Evolutionary conservation across 768 basidiomycete genomes (phyloP).

Genomic region (Boletus insuetus): DNA sequence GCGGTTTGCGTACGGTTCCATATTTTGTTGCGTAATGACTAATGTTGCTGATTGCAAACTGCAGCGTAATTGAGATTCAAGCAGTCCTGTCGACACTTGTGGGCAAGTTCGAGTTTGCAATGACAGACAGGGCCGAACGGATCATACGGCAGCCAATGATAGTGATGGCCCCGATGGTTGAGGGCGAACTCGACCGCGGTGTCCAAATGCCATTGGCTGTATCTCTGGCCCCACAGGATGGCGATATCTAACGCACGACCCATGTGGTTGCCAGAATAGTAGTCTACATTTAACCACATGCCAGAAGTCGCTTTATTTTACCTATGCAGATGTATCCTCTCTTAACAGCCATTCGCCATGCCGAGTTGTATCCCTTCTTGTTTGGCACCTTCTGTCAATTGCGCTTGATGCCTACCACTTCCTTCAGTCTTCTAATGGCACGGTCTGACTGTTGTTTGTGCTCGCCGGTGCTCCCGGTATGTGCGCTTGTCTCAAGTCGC

Average conservation of each 20-base stretch:
- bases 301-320: no score
- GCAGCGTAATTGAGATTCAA: constrained; percentile 48
- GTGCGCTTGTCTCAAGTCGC: no score
- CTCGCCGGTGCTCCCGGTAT: no score
- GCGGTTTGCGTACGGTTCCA: constrained; percentile 23
- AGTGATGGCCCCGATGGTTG: constrained; percentile 34
- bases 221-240: constrained; percentile 11
- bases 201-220: constrained; percentile 28
- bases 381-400: no score
- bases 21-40: background rate
- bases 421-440: no score
- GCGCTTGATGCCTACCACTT: no score
- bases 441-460: no score
- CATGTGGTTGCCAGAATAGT: no score
- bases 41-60: background rate
- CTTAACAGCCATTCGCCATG: no score
- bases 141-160: constrained; percentile 24
- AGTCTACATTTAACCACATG: no score
- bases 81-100: constrained; percentile 55
- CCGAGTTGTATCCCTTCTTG: no score
- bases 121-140: constrained; percentile 12
- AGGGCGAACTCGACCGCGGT: constrained; percentile 30
- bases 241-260: background rate
- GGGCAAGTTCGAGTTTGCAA: constrained; percentile 49
- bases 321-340: no score